A percentile compares a stretch with the other conserved stretches of the same genome.
Evolutionary conservation across 2,329 filamentous ascomycete species (phyloP).

Genomic region (Monilinia fructicola): DNA sequence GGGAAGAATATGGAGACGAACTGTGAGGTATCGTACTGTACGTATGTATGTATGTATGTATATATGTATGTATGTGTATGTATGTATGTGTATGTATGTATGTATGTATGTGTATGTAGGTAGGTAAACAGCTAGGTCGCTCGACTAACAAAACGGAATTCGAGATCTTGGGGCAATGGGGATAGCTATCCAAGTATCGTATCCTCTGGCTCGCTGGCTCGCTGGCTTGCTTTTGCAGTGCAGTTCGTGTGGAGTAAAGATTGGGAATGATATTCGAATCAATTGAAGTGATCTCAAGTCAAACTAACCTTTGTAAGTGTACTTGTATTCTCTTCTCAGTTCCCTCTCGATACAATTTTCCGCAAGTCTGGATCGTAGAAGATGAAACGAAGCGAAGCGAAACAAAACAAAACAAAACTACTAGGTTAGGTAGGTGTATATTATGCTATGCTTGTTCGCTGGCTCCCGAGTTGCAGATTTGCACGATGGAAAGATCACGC

Average conservation of each 20-base stretch:
- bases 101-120: background rate
- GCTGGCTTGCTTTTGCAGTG: constrained; percentile 18
- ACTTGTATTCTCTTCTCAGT: constrained; percentile 18
- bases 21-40: constrained; percentile 6
- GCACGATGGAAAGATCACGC: constrained; percentile 19
- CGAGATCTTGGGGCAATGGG: constrained; percentile 11
- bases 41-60: background rate
- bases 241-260: constrained; percentile 15
- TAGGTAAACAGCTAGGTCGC: constrained; percentile 13
- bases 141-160: constrained; percentile 15
- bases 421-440: no score
- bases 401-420: no score
- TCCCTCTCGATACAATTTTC: constrained; percentile 14
- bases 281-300: constrained; percentile 10
- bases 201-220: constrained; percentile 14
- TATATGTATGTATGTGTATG: no score
- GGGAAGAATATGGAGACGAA: constrained; percentile 5
- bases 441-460: constrained; percentile 5
- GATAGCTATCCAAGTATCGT: constrained; percentile 15
- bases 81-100: background rate
- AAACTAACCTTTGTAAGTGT: constrained; percentile 19
- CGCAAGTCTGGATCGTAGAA: constrained; percentile 10
- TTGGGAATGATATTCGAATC: constrained; percentile 16
- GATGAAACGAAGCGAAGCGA: constrained; percentile 1
- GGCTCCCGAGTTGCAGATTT: constrained; percentile 14